These are phyloP conservation scores for Hypholoma fasciculare DNA, from an alignment of 768 basidiomycete genomes.

Conservation along the genomic window DNA sequence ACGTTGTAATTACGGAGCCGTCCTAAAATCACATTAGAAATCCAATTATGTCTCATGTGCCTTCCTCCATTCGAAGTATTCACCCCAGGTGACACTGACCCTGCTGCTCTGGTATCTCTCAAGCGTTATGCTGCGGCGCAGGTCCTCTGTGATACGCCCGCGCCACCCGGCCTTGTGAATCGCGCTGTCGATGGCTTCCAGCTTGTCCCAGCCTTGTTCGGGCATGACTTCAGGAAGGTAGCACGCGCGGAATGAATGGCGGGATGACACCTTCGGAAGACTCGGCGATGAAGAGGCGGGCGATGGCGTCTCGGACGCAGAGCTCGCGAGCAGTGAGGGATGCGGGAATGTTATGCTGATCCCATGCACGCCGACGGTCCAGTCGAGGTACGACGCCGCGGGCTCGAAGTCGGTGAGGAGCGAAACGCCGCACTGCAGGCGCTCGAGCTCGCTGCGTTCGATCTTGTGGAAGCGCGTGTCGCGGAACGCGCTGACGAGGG, in stretches of 20 bases:
- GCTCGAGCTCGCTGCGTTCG: conserved; percentile 70
- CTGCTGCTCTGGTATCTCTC: conserved; percentile 81
- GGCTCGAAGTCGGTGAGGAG: conserved; percentile 93
- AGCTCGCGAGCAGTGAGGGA: conserved; percentile 55
- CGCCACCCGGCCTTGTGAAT: conserved; percentile 93
- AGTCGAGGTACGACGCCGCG: conserved; percentile 83
- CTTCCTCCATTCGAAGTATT: conserved; percentile 76
- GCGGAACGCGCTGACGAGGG: conserved; percentile 86
- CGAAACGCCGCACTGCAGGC: conserved; percentile 91
- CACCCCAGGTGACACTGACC: conserved; percentile 69
- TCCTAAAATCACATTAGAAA: not conserved
- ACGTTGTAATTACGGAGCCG: not conserved
- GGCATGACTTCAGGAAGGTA: conserved; percentile 93
- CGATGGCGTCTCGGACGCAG: conserved; percentile 66
- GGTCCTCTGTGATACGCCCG: conserved; percentile 78
- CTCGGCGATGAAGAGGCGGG: conserved; percentile 67
- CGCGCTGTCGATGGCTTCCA: conserved; percentile 87
- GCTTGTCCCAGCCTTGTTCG: conserved; percentile 92
- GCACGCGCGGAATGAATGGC: conserved; percentile 75
- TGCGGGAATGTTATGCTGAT: conserved; percentile 88
- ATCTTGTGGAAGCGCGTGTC: conserved; percentile 88
- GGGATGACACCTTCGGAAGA: conserved; percentile 53
- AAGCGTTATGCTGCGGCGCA: conserved; percentile 73
- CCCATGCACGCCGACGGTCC: conserved; percentile 91
- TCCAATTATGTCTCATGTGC: conserved; percentile 26